These are phyloP conservation scores for Penicillium sp. DNA, from an alignment of 2,329 filamentous ascomycete genomes.

Conservation along the genomic window DNA sequence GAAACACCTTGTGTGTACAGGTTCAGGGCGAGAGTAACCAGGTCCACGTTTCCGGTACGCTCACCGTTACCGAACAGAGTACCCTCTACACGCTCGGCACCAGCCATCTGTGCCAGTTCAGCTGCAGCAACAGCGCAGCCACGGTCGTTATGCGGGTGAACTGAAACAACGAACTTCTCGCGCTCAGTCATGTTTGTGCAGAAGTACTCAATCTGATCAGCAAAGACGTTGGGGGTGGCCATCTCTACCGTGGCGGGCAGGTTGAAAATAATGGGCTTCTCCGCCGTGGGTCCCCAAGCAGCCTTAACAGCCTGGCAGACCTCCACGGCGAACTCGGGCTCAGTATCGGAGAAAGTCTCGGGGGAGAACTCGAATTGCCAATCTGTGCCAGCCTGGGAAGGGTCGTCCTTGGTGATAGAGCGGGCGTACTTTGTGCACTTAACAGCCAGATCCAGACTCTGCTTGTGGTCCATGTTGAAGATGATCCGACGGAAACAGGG, in stretches of 20 bases:
- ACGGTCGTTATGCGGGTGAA: conserved; percentile 94
- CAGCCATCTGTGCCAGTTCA: conserved; percentile 93
- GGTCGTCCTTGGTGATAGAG: conserved; percentile 81
- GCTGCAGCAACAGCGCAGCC: conserved; percentile 87
- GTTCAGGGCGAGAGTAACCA: conserved; percentile 89
- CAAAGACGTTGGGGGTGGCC: conserved; percentile 91
- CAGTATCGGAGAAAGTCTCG: conserved; percentile 80
- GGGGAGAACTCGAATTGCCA: conserved; percentile 54
- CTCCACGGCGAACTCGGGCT: conserved; percentile 75
- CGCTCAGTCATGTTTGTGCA: conserved; percentile 80
- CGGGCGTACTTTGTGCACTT: conserved; percentile 83
- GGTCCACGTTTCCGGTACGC: conserved; percentile 90
- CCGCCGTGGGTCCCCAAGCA: conserved; percentile 79
- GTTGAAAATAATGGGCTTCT: conserved; percentile 92
- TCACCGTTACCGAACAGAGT: conserved; percentile 95
- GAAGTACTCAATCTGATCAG: conserved; percentile 96
- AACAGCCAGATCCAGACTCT: conserved; percentile 78
- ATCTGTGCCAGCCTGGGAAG: conserved; percentile 55
- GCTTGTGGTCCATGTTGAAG: conserved; percentile 80
- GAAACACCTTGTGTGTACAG: conserved; percentile 91
- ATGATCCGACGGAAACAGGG: conserved; percentile 92
- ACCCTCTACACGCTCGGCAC: conserved; percentile 89
- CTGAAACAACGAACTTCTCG: conserved; percentile 81
- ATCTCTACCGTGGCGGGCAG: conserved; percentile 94
- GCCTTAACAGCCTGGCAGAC: conserved; percentile 92